Evolutionary conservation across 2,329 filamentous ascomycete genomes (phyloP).

Genomic region (Xylaria sp.): DNA sequence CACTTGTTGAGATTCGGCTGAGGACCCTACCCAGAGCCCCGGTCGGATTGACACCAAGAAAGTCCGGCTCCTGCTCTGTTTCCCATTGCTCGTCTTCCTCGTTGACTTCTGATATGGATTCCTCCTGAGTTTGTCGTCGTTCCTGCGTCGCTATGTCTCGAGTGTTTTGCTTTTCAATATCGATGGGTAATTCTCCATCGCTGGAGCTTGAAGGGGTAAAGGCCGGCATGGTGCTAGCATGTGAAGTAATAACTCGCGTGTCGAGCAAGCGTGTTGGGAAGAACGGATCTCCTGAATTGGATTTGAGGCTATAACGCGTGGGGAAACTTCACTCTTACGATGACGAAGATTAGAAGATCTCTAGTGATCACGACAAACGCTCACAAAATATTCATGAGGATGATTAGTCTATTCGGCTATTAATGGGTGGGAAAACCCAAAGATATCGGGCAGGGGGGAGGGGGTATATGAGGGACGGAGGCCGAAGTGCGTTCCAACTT

Average conservation of each 20-base stretch:
- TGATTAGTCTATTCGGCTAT: not conserved
- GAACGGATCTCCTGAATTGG: not conserved
- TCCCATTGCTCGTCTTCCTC: conserved; percentile 26
- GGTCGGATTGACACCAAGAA: conserved; percentile 34
- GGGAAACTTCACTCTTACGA: conserved; percentile 13
- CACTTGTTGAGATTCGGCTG: conserved; percentile 49
- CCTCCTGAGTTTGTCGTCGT: not conserved
- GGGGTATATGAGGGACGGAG: not conserved
- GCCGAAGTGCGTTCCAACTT: not conserved
- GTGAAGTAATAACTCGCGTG: not conserved
- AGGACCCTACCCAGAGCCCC: conserved; percentile 46
- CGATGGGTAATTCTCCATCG: conserved; percentile 32
- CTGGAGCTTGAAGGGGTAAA: conserved; percentile 32
- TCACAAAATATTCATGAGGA: conserved; percentile 10
- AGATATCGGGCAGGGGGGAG: not conserved
- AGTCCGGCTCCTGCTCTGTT: conserved; percentile 32
- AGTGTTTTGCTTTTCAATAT: conserved; percentile 35
- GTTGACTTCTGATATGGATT: not conserved
- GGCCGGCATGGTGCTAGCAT: conserved; percentile 26
- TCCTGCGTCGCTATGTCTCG: not conserved
- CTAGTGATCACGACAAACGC: not conserved
- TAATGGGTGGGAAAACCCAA: not conserved
- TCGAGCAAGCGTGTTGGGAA: not conserved
- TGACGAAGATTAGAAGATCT: not conserved
- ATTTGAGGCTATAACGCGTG: not conserved